phyloP scores from a whole-genome alignment of 371 early-diverging fungal genomes.

The Circinella umbellata region DNA sequence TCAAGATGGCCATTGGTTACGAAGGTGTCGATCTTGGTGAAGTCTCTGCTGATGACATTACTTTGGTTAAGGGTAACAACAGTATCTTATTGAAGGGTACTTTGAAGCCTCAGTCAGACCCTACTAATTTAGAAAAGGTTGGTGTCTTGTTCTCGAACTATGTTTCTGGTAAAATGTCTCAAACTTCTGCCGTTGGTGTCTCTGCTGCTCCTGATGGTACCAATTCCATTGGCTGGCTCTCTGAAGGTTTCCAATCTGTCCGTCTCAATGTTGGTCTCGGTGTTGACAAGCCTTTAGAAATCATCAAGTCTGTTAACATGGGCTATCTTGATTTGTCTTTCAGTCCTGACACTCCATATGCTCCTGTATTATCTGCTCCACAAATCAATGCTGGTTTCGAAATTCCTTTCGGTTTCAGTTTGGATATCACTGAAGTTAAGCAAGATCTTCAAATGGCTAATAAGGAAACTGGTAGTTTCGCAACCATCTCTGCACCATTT shows the following conservation, averaged over 20 bases:
- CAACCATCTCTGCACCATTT: conserved; percentile 49
- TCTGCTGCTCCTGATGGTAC: conserved; percentile 64
- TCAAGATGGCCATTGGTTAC: conserved; percentile 56
- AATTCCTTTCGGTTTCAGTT: conserved; percentile 62
- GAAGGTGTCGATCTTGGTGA: conserved; percentile 57
- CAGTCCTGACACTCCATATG: conserved; percentile 51
- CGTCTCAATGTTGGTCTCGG: conserved; percentile 56
- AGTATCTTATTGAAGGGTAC: conserved; percentile 58
- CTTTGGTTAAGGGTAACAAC: conserved; percentile 52
- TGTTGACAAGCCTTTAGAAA: conserved; percentile 44
- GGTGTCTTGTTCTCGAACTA: conserved; percentile 60
- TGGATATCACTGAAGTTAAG: conserved; percentile 58
- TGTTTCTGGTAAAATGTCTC: conserved; percentile 53
- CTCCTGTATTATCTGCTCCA: conserved; percentile 54
- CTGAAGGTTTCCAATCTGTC: conserved; percentile 58
- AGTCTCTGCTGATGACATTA: conserved; percentile 51
- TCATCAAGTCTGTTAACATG: conserved; percentile 59
- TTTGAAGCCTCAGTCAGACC: conserved; percentile 53
- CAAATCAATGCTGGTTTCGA: conserved; percentile 54
- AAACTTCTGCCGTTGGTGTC: conserved; percentile 59
- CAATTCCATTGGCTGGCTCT: conserved; percentile 63
- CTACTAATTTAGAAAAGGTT: conserved; percentile 50
- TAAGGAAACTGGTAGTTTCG: conserved; percentile 45
- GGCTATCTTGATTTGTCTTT: conserved; percentile 61
- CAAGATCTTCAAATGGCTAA: conserved; percentile 57